Evolutionary conservation across 192 early-diverging fungal species (phyloP).

Genomic region (Gamsiella multidivaricata): DNA sequence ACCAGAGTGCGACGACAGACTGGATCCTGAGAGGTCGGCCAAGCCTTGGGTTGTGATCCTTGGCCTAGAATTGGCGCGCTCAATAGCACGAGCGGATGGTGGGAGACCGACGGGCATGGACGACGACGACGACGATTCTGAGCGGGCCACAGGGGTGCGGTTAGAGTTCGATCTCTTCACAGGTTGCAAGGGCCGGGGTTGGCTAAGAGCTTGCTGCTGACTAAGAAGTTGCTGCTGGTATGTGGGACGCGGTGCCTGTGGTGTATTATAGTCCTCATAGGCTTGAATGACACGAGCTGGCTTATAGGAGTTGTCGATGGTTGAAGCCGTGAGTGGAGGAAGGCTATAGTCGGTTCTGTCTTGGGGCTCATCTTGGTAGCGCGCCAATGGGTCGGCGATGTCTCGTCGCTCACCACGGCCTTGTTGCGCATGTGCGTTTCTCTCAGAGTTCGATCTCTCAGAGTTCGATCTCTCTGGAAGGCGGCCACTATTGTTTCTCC

Average conservation of each 20-base stretch:
- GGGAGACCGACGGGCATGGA: no score
- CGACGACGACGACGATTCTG: no score
- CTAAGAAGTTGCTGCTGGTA: not conserved
- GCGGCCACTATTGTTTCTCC: no score
- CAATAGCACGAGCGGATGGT: not conserved
- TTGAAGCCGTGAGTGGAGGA: conserved; percentile 9
- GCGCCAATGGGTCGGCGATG: not conserved
- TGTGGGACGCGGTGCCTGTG: not conserved
- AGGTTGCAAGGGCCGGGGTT: conserved; percentile 1
- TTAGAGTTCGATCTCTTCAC: not conserved
- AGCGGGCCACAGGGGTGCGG: not conserved
- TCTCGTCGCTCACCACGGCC: not conserved
- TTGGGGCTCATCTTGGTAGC: not conserved
- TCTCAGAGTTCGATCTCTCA: not conserved
- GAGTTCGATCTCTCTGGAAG: not conserved
- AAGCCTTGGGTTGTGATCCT: not conserved
- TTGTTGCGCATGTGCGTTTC: not conserved
- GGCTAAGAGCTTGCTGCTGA: no score
- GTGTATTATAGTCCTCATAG: not conserved
- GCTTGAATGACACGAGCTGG: not conserved
- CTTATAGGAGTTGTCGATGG: conserved; percentile 6
- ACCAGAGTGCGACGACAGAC: not conserved
- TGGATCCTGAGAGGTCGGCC: not conserved
- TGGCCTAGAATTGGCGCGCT: not conserved
- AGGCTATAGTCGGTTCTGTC: not conserved